phyloP scores from a whole-genome alignment of 140 eudicot genomes.

The Bidens hawaiensis region DNA sequence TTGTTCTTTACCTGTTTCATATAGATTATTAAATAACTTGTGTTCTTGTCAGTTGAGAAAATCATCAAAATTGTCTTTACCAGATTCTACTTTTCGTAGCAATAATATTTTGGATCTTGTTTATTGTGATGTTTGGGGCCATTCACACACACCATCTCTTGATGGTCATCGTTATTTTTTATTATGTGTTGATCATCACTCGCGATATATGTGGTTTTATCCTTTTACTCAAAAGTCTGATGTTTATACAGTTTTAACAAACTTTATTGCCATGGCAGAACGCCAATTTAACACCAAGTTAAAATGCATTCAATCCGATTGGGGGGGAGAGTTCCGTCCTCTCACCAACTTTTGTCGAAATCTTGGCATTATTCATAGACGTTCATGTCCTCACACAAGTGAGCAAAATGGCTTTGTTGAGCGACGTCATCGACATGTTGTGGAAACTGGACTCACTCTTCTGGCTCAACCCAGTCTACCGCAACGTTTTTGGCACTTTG shows the following conservation, averaged over 20 bases:
- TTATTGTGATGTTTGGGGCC: constrained; percentile 10
- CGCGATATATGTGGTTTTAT: background rate
- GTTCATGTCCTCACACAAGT: background rate
- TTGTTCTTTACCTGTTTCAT: too few relatives aligned
- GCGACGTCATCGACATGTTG: background rate
- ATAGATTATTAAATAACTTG: background rate
- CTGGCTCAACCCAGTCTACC: background rate
- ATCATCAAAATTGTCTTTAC: background rate
- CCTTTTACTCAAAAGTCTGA: background rate
- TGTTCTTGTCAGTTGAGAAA: too few relatives aligned
- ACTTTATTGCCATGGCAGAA: background rate
- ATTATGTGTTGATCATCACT: background rate
- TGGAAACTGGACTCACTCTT: background rate
- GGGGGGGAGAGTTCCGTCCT: background rate
- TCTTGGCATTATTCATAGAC: background rate
- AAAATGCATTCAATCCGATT: background rate
- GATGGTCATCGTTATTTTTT: constrained; percentile 1
- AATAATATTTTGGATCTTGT: too few relatives aligned
- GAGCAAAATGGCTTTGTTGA: background rate
- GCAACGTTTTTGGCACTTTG: background rate
- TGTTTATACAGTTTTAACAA: background rate
- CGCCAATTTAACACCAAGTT: background rate
- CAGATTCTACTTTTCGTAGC: too few relatives aligned
- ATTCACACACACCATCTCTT: background rate
- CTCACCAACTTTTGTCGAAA: background rate